phyloP scores from a whole-genome alignment of 331 rosid species.

The Phaseolus coccineus region DNA sequence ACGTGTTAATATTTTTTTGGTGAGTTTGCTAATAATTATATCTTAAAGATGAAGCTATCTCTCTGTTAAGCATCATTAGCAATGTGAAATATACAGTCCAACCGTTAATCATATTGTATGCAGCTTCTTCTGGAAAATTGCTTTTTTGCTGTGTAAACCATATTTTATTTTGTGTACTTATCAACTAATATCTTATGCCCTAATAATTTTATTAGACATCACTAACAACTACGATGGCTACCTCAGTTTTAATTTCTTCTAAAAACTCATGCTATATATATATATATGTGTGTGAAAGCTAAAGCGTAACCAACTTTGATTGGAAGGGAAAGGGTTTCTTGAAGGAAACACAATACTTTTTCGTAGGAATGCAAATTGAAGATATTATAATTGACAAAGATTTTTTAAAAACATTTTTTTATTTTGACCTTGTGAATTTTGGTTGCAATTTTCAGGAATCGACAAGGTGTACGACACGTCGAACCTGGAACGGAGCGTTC shows the following conservation, averaged over 20 bases:
- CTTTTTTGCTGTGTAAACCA: not conserved
- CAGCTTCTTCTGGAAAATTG: not conserved
- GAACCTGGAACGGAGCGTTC: constrained; percentile 50
- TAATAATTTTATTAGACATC: not conserved
- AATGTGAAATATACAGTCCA: not conserved
- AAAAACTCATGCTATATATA: not conserved
- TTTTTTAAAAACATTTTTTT: no score
- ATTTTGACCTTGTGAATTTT: not conserved
- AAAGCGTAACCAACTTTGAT: constrained; percentile 22
- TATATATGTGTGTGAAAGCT: not conserved
- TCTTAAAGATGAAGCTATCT: not conserved
- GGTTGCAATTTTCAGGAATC: constrained; percentile 55
- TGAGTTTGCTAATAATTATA: not conserved
- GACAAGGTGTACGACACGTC: constrained; percentile 70
- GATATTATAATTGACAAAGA: not conserved
- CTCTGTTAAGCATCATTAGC: not conserved
- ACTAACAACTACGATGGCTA: constrained; percentile 12
- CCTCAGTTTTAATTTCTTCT: not conserved
- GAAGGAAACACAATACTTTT: not conserved
- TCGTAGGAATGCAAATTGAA: not conserved
- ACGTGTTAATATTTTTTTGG: no score
- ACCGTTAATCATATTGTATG: not conserved
- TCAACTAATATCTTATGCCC: constrained; percentile 25
- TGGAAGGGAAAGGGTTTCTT: constrained; percentile 18
- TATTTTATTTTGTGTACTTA: not conserved